Percentiles rank a stretch among this genome's conserved stretches.
Conservation (phyloP, 176 grass and related monocot genomes). For the Carex kokanica region DNA sequence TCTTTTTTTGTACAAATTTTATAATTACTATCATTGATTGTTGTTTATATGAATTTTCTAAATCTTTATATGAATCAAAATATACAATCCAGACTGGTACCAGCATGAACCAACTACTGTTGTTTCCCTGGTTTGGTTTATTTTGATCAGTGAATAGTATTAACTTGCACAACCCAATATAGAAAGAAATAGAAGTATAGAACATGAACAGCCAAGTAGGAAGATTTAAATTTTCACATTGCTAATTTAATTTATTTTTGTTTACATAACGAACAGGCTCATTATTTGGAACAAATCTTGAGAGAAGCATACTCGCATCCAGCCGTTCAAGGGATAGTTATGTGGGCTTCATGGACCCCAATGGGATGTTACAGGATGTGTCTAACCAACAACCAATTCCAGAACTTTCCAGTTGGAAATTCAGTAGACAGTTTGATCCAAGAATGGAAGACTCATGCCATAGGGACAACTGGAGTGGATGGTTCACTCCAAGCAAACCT, state of each 20-base stretch:
- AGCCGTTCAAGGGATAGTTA: slow-evolving; percentile 67
- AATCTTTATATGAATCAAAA: too few species aligned
- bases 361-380: slow-evolving; percentile 69
- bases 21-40: too few species aligned
- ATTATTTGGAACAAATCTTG: slow-evolving; percentile 54
- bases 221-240: neutral
- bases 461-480: slow-evolving; percentile 35
- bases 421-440: slow-evolving; percentile 66
- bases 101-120: neutral
- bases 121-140: neutral
- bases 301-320: slow-evolving; percentile 86
- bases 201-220: neutral
- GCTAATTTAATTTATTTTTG: neutral
- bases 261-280: slow-evolving; percentile 30
- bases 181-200: neutral
- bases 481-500: slow-evolving; percentile 54
- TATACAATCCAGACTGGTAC: too few species aligned
- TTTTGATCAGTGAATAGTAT: slow-evolving; percentile 2
- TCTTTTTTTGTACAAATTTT: neutral
- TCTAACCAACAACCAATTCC: slow-evolving; percentile 68
- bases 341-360: slow-evolving; percentile 67
- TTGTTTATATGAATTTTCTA: too few species aligned
- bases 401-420: slow-evolving; percentile 58
- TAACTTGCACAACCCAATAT: neutral
- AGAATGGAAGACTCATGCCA: slow-evolving; percentile 45